phyloP scores from a whole-genome alignment of 2,329 filamentous ascomycete genomes.

The Epichloe glyceriae region DNA sequence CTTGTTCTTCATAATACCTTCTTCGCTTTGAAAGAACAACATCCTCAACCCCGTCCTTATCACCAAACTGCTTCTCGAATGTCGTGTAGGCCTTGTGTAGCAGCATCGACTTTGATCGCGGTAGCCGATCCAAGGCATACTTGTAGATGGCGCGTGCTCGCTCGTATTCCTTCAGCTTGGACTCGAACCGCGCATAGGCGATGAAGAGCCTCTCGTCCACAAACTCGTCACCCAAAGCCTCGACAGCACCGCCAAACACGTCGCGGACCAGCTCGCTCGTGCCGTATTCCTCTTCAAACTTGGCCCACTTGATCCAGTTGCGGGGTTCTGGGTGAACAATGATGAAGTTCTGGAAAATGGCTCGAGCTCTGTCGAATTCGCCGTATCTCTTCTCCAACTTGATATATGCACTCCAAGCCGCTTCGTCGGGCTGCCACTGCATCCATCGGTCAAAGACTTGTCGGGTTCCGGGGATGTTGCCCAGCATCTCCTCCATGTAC shows the following conservation, averaged over 20 bases:
- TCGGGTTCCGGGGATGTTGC: constrained; percentile 80
- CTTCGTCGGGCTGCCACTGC: constrained; percentile 94
- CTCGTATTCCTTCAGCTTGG: constrained; percentile 90
- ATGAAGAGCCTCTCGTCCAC: constrained; percentile 95
- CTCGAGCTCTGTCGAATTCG: constrained; percentile 80
- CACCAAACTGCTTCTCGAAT: constrained; percentile 96
- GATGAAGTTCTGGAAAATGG: constrained; percentile 82
- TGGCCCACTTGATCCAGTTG: constrained; percentile 98
- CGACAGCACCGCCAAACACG: constrained; percentile 78
- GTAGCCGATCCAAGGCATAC: constrained; percentile 83
- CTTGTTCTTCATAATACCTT: constrained; percentile 85
- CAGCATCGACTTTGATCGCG: constrained; percentile 69
- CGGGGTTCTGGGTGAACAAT: constrained; percentile 85
- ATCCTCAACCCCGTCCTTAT: constrained; percentile 85
- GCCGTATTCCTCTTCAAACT: constrained; percentile 91
- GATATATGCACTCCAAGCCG: constrained; percentile 91
- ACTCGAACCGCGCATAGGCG: constrained; percentile 87
- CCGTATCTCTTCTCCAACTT: constrained; percentile 93
- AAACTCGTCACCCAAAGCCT: constrained; percentile 83
- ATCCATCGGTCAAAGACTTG: constrained; percentile 98
- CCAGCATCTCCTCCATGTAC: constrained; percentile 96
- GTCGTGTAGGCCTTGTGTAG: constrained; percentile 92
- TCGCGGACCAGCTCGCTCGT: constrained; percentile 85
- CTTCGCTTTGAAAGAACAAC: constrained; percentile 89
- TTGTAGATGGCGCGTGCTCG: constrained; percentile 92